A percentile compares a stretch with the other conserved stretches of the same genome.
phyloP scores from a whole-genome alignment of 257 asterid genomes.

The Plantago major region DNA sequence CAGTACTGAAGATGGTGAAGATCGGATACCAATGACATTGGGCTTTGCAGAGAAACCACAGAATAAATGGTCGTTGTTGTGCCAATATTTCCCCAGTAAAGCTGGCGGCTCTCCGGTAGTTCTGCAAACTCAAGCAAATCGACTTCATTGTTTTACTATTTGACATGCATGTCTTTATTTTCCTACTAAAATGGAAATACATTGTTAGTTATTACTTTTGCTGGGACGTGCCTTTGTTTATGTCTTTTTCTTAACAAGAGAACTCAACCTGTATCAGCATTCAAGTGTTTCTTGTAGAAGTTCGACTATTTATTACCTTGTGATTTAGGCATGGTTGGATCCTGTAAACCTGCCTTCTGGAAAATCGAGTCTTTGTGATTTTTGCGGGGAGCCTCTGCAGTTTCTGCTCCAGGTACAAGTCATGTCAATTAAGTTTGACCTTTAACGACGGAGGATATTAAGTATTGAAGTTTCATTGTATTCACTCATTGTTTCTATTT shows the following conservation, averaged over 20 bases:
- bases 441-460: neutral
- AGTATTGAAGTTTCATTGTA: no score
- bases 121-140: neutral
- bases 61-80: slow-evolving; percentile 52
- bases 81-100: slow-evolving; percentile 87
- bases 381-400: slow-evolving; percentile 84
- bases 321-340: slow-evolving; percentile 84
- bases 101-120: slow-evolving; percentile 95
- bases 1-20: slow-evolving; percentile 57
- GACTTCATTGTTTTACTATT: neutral
- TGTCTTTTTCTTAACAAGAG: neutral
- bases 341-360: slow-evolving; percentile 70
- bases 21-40: slow-evolving; percentile 46
- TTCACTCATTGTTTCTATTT: slow-evolving; percentile 5
- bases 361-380: slow-evolving; percentile 60
- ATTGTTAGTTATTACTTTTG: no score
- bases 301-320: no score
- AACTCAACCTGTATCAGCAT: no score
- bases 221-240: neutral
- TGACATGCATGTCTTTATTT: no score
- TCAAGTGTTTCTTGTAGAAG: no score
- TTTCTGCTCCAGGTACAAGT: slow-evolving; percentile 79
- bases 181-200: no score
- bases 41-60: slow-evolving; percentile 75
- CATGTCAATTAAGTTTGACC: neutral